These are phyloP conservation scores for Serpula lacrymans DNA, from an alignment of 768 basidiomycete genomes.

Conservation along the genomic window DNA sequence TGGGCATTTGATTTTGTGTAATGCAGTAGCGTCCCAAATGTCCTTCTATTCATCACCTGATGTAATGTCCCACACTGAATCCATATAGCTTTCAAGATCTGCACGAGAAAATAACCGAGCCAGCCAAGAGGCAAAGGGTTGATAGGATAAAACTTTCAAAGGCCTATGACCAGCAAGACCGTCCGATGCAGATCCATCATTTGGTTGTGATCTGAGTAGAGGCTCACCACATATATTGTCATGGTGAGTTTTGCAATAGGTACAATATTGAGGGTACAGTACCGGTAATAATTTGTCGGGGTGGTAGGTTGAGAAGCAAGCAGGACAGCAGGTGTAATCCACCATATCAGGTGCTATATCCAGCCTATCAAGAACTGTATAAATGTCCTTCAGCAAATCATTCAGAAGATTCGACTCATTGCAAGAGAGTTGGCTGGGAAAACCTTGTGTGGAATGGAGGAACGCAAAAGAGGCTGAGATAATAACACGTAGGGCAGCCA, in stretches of 20 bases:
- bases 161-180: conserved; percentile 4
- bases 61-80: conserved; percentile 3
- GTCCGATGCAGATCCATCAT: background rate
- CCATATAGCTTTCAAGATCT: conserved; percentile 23
- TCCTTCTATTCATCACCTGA: conserved; percentile 17
- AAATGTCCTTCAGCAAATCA: conserved; percentile 11
- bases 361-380: conserved; percentile 12
- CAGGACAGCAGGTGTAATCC: conserved; percentile 21
- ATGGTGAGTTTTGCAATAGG: conserved; percentile 7
- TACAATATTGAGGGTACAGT: conserved; percentile 17
- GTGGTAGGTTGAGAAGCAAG: conserved; percentile 21
- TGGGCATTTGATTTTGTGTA: conserved; percentile 18
- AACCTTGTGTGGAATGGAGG: background rate
- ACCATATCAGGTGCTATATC: conserved; percentile 11
- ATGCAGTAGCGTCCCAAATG: conserved; percentile 22
- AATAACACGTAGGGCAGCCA: conserved; percentile 1
- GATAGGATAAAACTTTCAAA: conserved; percentile 15
- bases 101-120: conserved; percentile 18
- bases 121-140: conserved; percentile 24
- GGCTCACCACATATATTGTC: conserved; percentile 10
- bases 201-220: background rate
- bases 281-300: conserved; percentile 1
- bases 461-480: background rate
- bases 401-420: too few relatives aligned
- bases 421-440: too few relatives aligned